Evolutionary conservation across 1,284 basidiomycete species (phyloP).

Genomic region (Rhodotorula glutinis): DNA sequence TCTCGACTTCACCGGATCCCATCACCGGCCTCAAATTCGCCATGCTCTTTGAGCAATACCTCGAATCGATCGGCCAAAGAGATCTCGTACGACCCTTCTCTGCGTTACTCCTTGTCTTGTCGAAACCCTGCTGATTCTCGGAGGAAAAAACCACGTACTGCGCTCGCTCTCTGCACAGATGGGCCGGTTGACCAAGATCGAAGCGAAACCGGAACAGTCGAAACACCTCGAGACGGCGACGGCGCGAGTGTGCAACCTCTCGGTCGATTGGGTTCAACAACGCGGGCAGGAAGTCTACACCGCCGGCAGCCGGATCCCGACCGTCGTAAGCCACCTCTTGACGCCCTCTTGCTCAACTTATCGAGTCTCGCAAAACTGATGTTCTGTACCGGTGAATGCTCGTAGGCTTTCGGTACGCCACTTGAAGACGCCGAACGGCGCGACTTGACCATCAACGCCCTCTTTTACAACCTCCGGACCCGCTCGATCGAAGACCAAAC

Average conservation of each 20-base stretch:
- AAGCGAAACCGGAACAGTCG: conserved; percentile 92
- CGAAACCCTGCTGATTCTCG: too few species aligned
- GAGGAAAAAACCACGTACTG: too few species aligned
- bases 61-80: conserved; percentile 51
- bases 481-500: conserved; percentile 86
- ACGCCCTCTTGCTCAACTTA: too few species aligned
- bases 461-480: conserved; percentile 95
- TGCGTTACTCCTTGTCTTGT: too few species aligned
- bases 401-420: conserved; percentile 85
- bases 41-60: conserved; percentile 67
- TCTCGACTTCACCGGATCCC: conserved; percentile 68
- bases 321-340: conserved; percentile 68
- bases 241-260: conserved; percentile 75
- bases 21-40: conserved; percentile 93
- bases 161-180: too few species aligned
- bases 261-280: conserved; percentile 93
- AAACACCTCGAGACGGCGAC: conserved; percentile 97
- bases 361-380: too few species aligned
- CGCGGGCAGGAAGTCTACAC: conserved; percentile 87
- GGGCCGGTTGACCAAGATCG: conserved; percentile 65
- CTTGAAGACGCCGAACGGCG: conserved; percentile 84
- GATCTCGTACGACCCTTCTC: conserved; percentile 18
- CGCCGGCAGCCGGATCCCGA: conserved; percentile 81
- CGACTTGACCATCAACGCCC: conserved; percentile 91
- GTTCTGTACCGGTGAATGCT: too few species aligned